Base-by-base conservation (phyloP, 2,329 filamentous ascomycete genomes). In the Claviceps africana region DNA sequence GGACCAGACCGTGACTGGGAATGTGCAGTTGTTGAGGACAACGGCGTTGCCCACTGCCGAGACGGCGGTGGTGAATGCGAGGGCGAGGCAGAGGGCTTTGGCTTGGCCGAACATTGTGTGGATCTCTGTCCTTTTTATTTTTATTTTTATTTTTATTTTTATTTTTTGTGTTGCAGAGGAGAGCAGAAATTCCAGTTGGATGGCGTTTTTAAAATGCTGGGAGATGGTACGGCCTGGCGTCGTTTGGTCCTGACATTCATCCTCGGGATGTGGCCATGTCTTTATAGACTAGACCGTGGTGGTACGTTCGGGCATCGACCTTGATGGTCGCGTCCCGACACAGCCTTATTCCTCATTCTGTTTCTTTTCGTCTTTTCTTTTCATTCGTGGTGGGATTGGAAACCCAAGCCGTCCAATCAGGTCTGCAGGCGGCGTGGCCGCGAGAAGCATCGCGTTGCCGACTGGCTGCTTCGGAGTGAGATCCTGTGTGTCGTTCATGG, bases 1-100 rank as follows among this genome's bases (percentile, higher is more conserved):
- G 42, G 68, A 67, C 67, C 67, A 71, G 56, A 67, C 47, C 21
- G 65, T 64, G n/a, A 70, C 66, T 42, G 60, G 51, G 50, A 60
- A 57, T 37, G 45, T 21, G 62, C 69, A 70, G 47, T 65, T 62
- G 62, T 71, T 71, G 54, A 60, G 54, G 51, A 71, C 67, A 39
- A 56, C 55, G 44, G 69, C 68, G 15, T 56, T 59, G 60, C 67
- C 68, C 39, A 67, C 9, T 11, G 57, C 52, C 19, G 48, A 54
- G 35, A 55, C 54, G 19, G 54, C 46, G 2, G 43, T 45, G 13
- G 55, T 50, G 5, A 56, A 30, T 35, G 51, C 44, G 17, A 56
- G 19, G 31, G 42, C 40, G 43, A 55, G 33, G 22, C 48, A 47
- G 22, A 60, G 30, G 37, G 50, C 42, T 49, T 51, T 53, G 45